These are phyloP conservation scores for Ascochyta viciae-villosae DNA, from an alignment of 2,329 filamentous ascomycete genomes.

Conservation along the genomic window DNA sequence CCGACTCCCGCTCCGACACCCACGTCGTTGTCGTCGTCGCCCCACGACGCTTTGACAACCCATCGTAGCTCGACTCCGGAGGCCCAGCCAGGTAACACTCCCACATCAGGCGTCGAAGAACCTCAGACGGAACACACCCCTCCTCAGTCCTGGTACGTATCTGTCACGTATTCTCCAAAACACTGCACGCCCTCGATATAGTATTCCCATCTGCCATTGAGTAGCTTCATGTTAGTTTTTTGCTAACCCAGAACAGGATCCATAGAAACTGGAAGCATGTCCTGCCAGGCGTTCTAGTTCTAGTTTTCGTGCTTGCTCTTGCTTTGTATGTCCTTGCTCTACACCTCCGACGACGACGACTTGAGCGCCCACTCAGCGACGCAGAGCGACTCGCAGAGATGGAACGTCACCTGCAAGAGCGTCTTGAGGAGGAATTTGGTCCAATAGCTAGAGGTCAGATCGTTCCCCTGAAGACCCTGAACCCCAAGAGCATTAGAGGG, in stretches of 20 bases:
- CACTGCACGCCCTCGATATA: not conserved
- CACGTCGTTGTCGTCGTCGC: not conserved
- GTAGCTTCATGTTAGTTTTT: not conserved
- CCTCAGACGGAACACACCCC: not conserved
- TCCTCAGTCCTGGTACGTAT: not conserved
- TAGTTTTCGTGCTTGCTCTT: not conserved
- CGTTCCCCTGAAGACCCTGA: not conserved
- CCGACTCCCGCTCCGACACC: not conserved
- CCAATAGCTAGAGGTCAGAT: not conserved
- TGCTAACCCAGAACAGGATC: not conserved
- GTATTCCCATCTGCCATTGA: not conserved
- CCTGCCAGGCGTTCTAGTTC: not conserved
- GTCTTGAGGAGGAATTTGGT: not conserved
- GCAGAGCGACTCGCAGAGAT: not conserved
- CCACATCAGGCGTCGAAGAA: not conserved
- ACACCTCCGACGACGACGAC: not conserved
- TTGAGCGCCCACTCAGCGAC: not conserved
- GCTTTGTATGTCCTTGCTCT: not conserved
- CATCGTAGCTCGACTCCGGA: not conserved
- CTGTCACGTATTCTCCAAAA: not conserved
- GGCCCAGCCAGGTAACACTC: not conserved
- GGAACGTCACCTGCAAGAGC: not conserved
- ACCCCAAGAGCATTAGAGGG: not conserved
- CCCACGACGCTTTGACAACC: not conserved
- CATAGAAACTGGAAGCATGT: not conserved